Percentiles rank a stretch among this genome's conserved stretches.
Evolutionary conservation across 441 rosid species (phyloP).

Genomic region (Melastoma candidum): DNA sequence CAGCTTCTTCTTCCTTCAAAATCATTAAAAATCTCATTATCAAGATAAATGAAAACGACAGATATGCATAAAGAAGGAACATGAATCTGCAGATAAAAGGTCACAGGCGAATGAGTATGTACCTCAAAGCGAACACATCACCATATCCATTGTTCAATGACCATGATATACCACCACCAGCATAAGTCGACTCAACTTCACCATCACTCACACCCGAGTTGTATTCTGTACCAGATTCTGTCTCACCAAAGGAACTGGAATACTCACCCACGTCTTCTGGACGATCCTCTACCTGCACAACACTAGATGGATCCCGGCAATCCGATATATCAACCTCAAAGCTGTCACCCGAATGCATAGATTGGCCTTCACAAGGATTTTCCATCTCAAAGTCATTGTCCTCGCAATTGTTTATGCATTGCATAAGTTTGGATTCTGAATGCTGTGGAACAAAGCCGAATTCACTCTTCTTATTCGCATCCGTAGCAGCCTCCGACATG

Average conservation of each 20-base stretch:
- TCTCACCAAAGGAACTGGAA: constrained; percentile 70
- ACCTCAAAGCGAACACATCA: constrained; percentile 19
- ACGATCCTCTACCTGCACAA: constrained; percentile 2
- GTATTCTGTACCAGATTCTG: constrained; percentile 36
- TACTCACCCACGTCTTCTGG: constrained; percentile 32
- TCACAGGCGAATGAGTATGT: not conserved
- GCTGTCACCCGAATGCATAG: constrained; percentile 16
- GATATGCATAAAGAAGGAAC: constrained; percentile 1
- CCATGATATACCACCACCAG: constrained; percentile 18
- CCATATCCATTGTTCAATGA: constrained; percentile 5
- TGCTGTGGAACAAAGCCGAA: constrained; percentile 13
- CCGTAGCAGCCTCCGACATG: constrained; percentile 20
- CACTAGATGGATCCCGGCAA: constrained; percentile 16
- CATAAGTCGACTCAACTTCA: constrained; percentile 55
- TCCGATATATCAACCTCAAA: constrained; percentile 44
- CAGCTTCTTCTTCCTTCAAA: constrained; percentile 59
- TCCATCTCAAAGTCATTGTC: constrained; percentile 26
- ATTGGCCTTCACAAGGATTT: constrained; percentile 13
- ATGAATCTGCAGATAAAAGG: not conserved
- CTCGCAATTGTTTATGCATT: constrained; percentile 28
- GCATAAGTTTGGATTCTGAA: constrained; percentile 25
- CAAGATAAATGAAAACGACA: constrained; percentile 1
- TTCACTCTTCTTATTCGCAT: constrained; percentile 20
- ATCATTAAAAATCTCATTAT: constrained; percentile 1
- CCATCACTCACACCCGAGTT: constrained; percentile 31